Conservation (phyloP, 2,329 filamentous ascomycete genomes). For the Stachybotrys chlorohalonatus region DNA sequence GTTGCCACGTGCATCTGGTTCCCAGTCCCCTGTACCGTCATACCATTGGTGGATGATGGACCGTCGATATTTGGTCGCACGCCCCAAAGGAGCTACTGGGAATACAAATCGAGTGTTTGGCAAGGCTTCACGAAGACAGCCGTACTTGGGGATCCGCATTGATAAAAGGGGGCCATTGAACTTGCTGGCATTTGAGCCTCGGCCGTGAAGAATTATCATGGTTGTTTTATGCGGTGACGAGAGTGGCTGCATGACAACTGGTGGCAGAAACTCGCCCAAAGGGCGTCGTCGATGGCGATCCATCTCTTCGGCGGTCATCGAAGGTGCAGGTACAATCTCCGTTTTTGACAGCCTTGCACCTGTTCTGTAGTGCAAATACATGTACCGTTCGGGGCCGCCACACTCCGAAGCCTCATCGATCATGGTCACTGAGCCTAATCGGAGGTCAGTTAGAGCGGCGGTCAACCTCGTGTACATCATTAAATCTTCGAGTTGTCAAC, state of each 20-base stretch:
- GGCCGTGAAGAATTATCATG: slow-evolving; percentile 39
- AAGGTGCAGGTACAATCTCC: background rate
- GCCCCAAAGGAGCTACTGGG: slow-evolving; percentile 32
- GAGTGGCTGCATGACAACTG: slow-evolving; percentile 11
- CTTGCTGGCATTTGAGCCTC: slow-evolving; percentile 29
- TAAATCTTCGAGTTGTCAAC: too few species aligned
- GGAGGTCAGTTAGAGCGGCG: too few species aligned
- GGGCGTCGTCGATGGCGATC: background rate
- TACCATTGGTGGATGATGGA: slow-evolving; percentile 25
- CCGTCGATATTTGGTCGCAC: slow-evolving; percentile 22
- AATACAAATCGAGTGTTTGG: slow-evolving; percentile 40
- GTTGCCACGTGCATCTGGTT: slow-evolving; percentile 17
- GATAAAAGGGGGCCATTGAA: slow-evolving; percentile 31
- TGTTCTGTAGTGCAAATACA: too few species aligned
- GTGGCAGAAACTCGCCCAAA: slow-evolving; percentile 14
- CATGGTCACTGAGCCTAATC: too few species aligned
- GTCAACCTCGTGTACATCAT: too few species aligned
- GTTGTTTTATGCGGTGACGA: slow-evolving; percentile 28
- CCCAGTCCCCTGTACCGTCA: slow-evolving; percentile 25
- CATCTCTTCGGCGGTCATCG: background rate
- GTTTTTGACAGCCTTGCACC: too few species aligned
- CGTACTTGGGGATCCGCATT: slow-evolving; percentile 6
- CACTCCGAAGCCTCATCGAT: too few species aligned
- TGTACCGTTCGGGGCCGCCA: background rate
- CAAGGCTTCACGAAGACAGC: slow-evolving; percentile 22